Base-by-base conservation (phyloP, 2,329 filamentous ascomycete genomes). In the Phyllosticta citrichinensis region DNA sequence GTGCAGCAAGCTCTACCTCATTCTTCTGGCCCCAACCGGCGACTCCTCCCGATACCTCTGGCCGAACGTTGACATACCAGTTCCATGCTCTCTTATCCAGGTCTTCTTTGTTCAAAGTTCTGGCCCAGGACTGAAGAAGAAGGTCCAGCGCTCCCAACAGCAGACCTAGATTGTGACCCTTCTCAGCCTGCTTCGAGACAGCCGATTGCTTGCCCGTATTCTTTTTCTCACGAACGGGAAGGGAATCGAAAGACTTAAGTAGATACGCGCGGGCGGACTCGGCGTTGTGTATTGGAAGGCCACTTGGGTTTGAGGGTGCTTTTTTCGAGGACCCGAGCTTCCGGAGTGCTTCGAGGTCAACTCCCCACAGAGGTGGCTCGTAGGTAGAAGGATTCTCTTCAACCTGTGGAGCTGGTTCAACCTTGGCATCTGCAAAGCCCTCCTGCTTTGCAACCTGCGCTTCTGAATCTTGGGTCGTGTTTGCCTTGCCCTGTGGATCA, bases 11-110 rank as follows among this genome's bases (percentile, higher is more conserved):
- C 65, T 79, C 84, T 27, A 96, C 77, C 59, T 78, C 76, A 1
- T 88, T 89, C 72, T 93, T 94, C 12, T 87, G 88, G 27, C 91
- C 91, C 91, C 91, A 96, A 1, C 91, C 91, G 20, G 84, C 83
- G 55, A 83, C 83, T 0, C 91, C 91, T 61, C 80, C 75, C 62
- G 88, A 85, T 2, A 96, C 87, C 20, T 89, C 86, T 0, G 91
- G 91, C 64, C 91, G 79, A 20, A 92, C 84, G 22, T 82, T 80
- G 1, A 87, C 78, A 73, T 96, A 96, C 91, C 91, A 96, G 11
- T 77, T 77, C 89, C 90, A 95, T 19, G 89, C 88, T 62, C 85
- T 82, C 63, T 81, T 80, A 69, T 96, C 89, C 58, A 96, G 76
- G 67, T 96, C 89, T 17, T 81, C 78, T 3, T 76, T 74, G 25